Percentiles rank a stretch among this genome's conserved stretches.
Evolutionary conservation across 345 rosid genomes (phyloP).

Genomic region (Crucihimalaya himalaica): DNA sequence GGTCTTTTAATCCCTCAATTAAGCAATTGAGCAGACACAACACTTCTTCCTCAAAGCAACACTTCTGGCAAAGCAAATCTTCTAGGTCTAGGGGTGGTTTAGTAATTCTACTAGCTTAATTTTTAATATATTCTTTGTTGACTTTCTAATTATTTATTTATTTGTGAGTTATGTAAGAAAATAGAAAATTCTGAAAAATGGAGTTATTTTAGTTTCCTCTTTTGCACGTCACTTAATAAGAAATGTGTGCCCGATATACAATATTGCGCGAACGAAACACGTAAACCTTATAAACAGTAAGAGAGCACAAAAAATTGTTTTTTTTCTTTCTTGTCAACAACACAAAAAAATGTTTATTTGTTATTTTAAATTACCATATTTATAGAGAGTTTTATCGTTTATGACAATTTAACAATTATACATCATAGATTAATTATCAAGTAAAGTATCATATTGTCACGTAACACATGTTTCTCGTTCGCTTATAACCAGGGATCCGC

Average conservation of each 20-base stretch:
- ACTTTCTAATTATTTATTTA: background rate
- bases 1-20: conserved; percentile 52
- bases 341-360: background rate
- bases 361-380: background rate
- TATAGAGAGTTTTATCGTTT: background rate
- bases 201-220: conserved; percentile 27
- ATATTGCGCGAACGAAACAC: conserved; percentile 15
- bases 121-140: conserved; percentile 21
- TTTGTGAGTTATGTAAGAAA: background rate
- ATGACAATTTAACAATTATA: conserved; percentile 1
- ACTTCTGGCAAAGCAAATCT: conserved; percentile 25
- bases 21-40: conserved; percentile 53
- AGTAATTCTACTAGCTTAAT: background rate
- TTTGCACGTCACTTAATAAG: conserved; percentile 44
- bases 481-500: background rate
- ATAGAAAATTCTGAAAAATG: background rate
- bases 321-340: too few species aligned
- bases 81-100: conserved; percentile 1
- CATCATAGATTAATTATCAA: conserved; percentile 30
- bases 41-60: conserved; percentile 34
- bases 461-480: conserved; percentile 33
- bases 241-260: conserved; percentile 20
- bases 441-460: conserved; percentile 11
- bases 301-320: background rate
- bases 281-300: conserved; percentile 8